Evolutionary conservation across 257 asterid genomes (phyloP).

Genomic region (Rubia yunnanensis): DNA sequence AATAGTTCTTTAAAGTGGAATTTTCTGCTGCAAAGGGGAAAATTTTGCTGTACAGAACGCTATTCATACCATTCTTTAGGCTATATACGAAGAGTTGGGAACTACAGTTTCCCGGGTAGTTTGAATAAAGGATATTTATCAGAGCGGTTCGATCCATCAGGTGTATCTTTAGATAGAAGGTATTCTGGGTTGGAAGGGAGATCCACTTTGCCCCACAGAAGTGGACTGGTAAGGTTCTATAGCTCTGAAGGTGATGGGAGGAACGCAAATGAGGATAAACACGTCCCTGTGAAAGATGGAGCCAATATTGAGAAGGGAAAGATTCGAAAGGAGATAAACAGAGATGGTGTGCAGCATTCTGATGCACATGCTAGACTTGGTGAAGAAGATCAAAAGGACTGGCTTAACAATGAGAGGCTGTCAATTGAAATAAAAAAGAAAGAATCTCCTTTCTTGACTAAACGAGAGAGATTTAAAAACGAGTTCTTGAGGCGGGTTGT

Average conservation of each 20-base stretch:
- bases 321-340: constrained; percentile 27
- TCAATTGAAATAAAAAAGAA: constrained; percentile 73
- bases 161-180: constrained; percentile 30
- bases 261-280: constrained; percentile 71
- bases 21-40: constrained; percentile 33
- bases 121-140: constrained; percentile 36
- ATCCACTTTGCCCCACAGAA: constrained; percentile 33
- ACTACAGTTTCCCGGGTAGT: constrained; percentile 25
- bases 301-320: constrained; percentile 39
- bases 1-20: constrained; percentile 43
- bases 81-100: constrained; percentile 22
- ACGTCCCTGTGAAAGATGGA: constrained; percentile 31
- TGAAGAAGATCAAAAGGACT: constrained; percentile 87
- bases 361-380: constrained; percentile 88
- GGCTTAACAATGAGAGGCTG: constrained; percentile 77
- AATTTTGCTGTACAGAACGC: constrained; percentile 34
- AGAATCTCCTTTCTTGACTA: constrained; percentile 77
- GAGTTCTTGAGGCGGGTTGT: constrained; percentile 76
- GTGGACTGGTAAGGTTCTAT: constrained; percentile 39
- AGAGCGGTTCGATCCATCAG: constrained; percentile 26
- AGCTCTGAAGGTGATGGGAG: constrained; percentile 94
- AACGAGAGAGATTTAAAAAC: constrained; percentile 64
- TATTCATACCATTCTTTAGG: constrained; percentile 34
- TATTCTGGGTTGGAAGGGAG: constrained; percentile 30
- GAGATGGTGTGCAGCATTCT: constrained; percentile 22